phyloP scores from a whole-genome alignment of 192 early-diverging fungal species.

The Coemansia sp. region DNA sequence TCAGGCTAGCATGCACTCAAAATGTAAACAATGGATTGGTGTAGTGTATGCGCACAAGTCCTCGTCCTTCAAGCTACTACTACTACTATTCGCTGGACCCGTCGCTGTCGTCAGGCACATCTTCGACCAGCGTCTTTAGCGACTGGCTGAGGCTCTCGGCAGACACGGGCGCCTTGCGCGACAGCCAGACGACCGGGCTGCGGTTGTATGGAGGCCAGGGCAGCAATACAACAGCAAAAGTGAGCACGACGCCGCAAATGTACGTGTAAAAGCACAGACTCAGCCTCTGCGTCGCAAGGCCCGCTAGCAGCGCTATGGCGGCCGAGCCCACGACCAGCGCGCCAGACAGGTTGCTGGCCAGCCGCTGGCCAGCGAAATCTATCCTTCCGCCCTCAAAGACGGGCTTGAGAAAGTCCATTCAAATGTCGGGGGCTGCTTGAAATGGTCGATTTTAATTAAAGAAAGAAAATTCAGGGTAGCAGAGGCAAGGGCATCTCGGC shows the following conservation, averaged over 20 bases:
- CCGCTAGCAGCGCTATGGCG: constrained; percentile 20
- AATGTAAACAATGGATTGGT: constrained; percentile 1
- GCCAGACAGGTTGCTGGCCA: constrained; percentile 34
- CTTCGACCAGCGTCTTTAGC: constrained; percentile 44
- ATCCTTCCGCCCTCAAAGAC: constrained; percentile 50
- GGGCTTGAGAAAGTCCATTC: constrained; percentile 44
- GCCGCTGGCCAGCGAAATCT: constrained; percentile 50
- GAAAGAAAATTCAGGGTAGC: not conserved
- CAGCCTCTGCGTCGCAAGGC: constrained; percentile 25
- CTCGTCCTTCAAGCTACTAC: not conserved
- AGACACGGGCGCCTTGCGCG: constrained; percentile 14
- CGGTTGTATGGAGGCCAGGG: constrained; percentile 47
- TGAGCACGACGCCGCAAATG: constrained; percentile 23
- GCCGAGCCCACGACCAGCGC: constrained; percentile 23
- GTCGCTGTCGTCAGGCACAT: constrained; percentile 45
- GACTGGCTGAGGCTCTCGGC: constrained; percentile 24
- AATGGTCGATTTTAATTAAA: not conserved
- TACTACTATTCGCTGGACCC: constrained; percentile 5
- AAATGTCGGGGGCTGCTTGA: not conserved
- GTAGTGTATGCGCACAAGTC: too few species aligned
- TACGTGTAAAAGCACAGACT: constrained; percentile 43
- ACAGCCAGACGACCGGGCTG: constrained; percentile 34
- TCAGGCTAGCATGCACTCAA: not conserved
- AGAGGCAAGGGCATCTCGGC: not conserved
- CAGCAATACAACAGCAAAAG: constrained; percentile 41